Evolutionary conservation across 306 rosid species (phyloP).

Genomic region (Delonix regia): DNA sequence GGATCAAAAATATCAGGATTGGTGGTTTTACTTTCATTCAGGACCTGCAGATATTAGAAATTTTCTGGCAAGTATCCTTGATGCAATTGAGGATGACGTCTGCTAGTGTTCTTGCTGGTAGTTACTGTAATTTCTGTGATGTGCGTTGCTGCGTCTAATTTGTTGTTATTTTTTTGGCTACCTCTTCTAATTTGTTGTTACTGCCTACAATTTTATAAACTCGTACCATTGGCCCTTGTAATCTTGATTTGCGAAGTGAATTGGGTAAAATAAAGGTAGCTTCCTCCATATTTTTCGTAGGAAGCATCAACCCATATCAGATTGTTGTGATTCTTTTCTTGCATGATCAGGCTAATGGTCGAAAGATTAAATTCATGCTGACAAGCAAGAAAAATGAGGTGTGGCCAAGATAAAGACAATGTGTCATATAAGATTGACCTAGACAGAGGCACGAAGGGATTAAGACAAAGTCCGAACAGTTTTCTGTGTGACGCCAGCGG

Average conservation of each 20-base stretch:
- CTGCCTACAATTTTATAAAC: background rate
- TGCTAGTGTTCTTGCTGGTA: background rate
- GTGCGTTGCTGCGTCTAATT: background rate
- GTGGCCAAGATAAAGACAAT: background rate
- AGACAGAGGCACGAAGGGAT: background rate
- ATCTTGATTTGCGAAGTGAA: background rate
- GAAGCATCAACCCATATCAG: background rate
- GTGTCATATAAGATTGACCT: background rate
- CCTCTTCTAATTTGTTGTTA: background rate
- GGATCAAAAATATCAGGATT: conserved; percentile 35
- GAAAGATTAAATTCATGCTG: background rate
- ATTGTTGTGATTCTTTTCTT: background rate
- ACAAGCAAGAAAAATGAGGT: no score
- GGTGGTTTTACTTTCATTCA: conserved; percentile 25
- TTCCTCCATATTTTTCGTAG: background rate
- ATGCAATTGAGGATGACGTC: background rate
- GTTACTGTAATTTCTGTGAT: background rate
- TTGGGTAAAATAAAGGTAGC: background rate
- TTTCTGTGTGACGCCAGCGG: background rate
- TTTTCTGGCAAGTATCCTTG: background rate
- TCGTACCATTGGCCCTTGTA: background rate
- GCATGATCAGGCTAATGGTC: background rate
- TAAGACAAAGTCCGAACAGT: background rate
- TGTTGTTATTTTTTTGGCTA: no score
- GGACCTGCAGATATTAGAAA: conserved; percentile 30